Conservation (phyloP, 2,329 filamentous ascomycete genomes). For the Fusarium begoniae region DNA sequence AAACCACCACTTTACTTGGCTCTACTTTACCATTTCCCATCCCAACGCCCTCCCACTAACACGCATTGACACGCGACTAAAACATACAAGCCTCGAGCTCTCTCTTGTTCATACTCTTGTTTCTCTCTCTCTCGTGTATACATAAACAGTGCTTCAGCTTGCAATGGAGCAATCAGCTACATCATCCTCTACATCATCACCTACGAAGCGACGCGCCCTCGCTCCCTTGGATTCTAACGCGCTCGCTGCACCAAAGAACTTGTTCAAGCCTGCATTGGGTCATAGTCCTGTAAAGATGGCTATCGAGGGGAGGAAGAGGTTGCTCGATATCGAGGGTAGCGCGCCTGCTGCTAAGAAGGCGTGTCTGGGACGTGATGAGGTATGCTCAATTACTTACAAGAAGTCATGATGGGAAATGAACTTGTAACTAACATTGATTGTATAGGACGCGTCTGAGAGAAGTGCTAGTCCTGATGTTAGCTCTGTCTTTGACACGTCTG, state of each 20-base stretch:
- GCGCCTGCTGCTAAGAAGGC: slow-evolving; percentile 46
- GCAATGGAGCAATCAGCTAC: slow-evolving; percentile 36
- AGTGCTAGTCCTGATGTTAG: slow-evolving; percentile 54
- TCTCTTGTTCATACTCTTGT: neutral
- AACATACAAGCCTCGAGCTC: neutral
- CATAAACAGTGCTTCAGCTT: neutral
- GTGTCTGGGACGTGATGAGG: slow-evolving; percentile 47
- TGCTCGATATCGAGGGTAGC: slow-evolving; percentile 38
- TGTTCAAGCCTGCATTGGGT: slow-evolving; percentile 32
- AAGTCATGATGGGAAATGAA: neutral
- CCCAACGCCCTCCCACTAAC: slow-evolving; percentile 21
- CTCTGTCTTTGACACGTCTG: slow-evolving; percentile 61
- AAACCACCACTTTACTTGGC: slow-evolving; percentile 24
- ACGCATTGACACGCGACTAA: slow-evolving; percentile 19
- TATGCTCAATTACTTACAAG: slow-evolving; percentile 19
- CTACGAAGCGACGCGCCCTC: slow-evolving; percentile 59
- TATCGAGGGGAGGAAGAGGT: slow-evolving; percentile 43
- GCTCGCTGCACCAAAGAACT: slow-evolving; percentile 44
- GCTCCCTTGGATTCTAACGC: slow-evolving; percentile 58
- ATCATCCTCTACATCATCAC: slow-evolving; percentile 45
- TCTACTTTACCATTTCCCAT: slow-evolving; percentile 5
- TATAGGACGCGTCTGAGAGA: slow-evolving; percentile 43
- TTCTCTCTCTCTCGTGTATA: neutral
- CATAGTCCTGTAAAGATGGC: slow-evolving; percentile 40
- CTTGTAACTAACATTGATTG: neutral